Evolutionary conservation across 2,329 filamentous ascomycete species (phyloP), one percentile per base, ranked within the genome.

Genomic region (Exophiala calicioides): DNA sequence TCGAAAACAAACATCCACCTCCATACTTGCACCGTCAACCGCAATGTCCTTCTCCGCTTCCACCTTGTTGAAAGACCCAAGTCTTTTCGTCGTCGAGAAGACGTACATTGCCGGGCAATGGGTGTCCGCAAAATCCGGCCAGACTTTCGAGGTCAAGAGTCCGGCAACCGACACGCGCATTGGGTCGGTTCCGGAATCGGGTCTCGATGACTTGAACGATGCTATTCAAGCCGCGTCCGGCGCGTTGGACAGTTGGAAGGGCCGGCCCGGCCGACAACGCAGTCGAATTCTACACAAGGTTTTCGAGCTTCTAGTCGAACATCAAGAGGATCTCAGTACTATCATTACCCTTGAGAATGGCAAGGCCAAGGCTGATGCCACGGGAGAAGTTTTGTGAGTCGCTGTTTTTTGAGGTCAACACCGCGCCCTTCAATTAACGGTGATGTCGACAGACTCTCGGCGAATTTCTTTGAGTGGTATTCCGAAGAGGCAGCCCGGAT

Each of bases 71-170:
- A 44, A 50, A 32, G 47, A 50, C 15, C 47, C 47, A 9, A 41
- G 35, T 21, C 42, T 50, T 15, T 50, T 50, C 34, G 35, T 46
- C 10, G 47, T 41, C 31, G 21, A 54, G 19, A 46, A 55, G 39
- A 44, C 43, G 5, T 55, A 57, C 39, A 57, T 58, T 20, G 33
- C 23, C 23, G 48, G 48, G 5, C 27, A 44, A 75, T 97, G 90
- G 89, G 80, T 93, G 53, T 77, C 79, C 58, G 87, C 90, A 59
- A 81, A 82, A 64, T 94, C 88, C 0, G 89, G 89, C 64, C 84
- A 93, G 78, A 95, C 88, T 32, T 97, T 97, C 67, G 83, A 91
- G 65, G 88, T 96, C 50, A 36, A 13, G 24, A 88, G 96, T 66
- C 91, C 91, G 5, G 84, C 88, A 1, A 88, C 88, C 12, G 86